Percentiles rank a stretch among this genome's conserved stretches.
phyloP scores from a whole-genome alignment of 2,329 filamentous ascomycete species.

The Aspergillus pseudoterreus region DNA sequence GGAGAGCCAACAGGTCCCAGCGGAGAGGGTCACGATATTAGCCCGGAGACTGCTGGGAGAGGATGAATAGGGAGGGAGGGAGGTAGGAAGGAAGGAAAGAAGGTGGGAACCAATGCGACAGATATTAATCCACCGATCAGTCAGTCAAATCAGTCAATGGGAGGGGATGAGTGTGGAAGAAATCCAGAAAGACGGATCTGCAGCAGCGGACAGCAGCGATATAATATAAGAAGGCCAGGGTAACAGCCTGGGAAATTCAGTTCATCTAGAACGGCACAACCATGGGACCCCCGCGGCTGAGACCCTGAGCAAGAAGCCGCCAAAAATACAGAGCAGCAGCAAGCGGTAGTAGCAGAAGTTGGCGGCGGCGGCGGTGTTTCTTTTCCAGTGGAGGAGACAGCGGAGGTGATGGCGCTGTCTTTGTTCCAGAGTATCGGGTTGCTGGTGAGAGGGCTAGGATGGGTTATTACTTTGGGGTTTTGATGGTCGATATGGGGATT shows the following conservation, averaged over 20 bases:
- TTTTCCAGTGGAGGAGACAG: slow-evolving; percentile 4
- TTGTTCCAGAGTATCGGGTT: slow-evolving; percentile 16
- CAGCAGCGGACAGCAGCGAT: background rate
- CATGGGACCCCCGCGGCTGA: slow-evolving; percentile 17
- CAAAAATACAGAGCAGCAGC: background rate
- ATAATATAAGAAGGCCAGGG: background rate
- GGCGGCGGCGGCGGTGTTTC: slow-evolving; percentile 9
- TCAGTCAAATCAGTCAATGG: background rate
- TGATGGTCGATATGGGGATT: background rate
- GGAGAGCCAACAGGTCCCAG: background rate
- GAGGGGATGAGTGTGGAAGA: slow-evolving; percentile 11
- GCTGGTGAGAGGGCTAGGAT: slow-evolving; percentile 14
- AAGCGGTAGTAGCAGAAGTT: background rate
- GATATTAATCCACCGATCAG: too few species aligned
- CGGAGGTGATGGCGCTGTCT: slow-evolving; percentile 11
- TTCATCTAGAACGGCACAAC: slow-evolving; percentile 10
- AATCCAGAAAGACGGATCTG: slow-evolving; percentile 13
- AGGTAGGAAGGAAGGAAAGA: background rate
- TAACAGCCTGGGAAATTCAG: slow-evolving; percentile 1
- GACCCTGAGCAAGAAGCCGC: slow-evolving; percentile 11
- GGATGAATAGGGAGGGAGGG: slow-evolving; percentile 7
- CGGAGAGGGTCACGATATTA: background rate
- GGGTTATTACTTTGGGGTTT: slow-evolving; percentile 3
- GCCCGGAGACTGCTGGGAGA: slow-evolving; percentile 7
- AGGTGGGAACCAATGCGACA: slow-evolving; percentile 6